Percentiles rank a stretch among this genome's conserved stretches.
These are phyloP conservation scores for Zoysia matrella DNA, from an alignment of 202 grass and related monocot species.

Conservation along the genomic window DNA sequence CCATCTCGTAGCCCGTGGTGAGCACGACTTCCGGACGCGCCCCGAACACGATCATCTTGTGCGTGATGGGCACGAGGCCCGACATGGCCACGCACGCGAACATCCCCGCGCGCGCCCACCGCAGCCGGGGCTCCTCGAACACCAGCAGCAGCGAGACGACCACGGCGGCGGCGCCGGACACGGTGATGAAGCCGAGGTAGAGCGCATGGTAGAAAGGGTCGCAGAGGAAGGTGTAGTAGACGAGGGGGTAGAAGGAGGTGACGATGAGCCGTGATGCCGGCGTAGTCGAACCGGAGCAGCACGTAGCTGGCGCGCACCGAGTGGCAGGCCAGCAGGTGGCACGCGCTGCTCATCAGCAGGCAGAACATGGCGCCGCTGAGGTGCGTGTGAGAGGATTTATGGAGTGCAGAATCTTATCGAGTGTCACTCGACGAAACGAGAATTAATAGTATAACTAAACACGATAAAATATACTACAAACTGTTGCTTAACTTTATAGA, in stretches of 20 bases:
- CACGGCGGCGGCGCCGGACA: constrained; percentile 53
- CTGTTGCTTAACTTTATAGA: too few species aligned
- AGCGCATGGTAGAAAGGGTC: constrained; percentile 51
- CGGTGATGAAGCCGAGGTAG: constrained; percentile 78
- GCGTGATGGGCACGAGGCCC: constrained; percentile 73
- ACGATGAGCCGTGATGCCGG: constrained; percentile 85
- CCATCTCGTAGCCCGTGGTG: constrained; percentile 73
- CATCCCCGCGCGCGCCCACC: constrained; percentile 57
- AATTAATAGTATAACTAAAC: too few species aligned
- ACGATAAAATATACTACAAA: too few species aligned
- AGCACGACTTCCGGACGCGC: constrained; percentile 59
- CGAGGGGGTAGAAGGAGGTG: constrained; percentile 90
- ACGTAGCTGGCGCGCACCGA: constrained; percentile 68
- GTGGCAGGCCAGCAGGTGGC: constrained; percentile 86
- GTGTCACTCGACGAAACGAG: too few species aligned
- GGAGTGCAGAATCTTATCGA: too few species aligned
- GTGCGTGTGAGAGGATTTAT: constrained; percentile 25
- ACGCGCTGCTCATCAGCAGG: constrained; percentile 79
- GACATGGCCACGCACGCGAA: constrained; percentile 77
- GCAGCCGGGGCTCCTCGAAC: constrained; percentile 58
- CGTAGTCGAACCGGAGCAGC: constrained; percentile 89
- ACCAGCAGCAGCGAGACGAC: constrained; percentile 63
- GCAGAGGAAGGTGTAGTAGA: constrained; percentile 92
- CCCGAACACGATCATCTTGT: constrained; percentile 72
- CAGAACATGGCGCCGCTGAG: constrained; percentile 85